Evolutionary conservation across 106 monocot genomes (phyloP), one percentile per base, ranked within the genome.

Genomic region (Allium fistulosum): DNA sequence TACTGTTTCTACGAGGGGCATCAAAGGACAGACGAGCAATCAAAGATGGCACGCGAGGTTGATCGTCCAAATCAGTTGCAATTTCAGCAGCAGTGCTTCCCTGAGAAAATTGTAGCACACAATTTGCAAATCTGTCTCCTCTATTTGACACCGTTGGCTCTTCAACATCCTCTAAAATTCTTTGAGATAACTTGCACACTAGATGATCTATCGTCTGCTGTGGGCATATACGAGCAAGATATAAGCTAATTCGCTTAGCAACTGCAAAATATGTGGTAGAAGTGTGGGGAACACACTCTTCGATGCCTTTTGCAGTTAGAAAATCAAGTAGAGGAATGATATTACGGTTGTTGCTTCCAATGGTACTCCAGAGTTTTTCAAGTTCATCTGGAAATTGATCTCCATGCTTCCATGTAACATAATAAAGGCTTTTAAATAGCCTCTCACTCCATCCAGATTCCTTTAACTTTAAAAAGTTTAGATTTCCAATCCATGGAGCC

Each of bases 331-430:
- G 92, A 5, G 92, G 99, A 76, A 85, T 81, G 46, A 99, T 93
- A 52, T 99, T 99, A 11, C 87, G 64, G 8, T 73, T 82, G 57
- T 99, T 99, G 68, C 84, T 87, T 14, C 90, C 99, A 61, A 99
- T 79, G 18, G 99, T 99, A 75, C 99, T 84, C 99, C 99, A 99
- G 2, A 99, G 81, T 65, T 99, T 99, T 74, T 99, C 99, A 65
- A 99, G 85, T 68, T 99, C 99, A 75, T 99, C 99, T 51, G 99
- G 99, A 72, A 99, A 99, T 65, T 99, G 99, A 92, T 99, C 90
- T 9, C 99, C 99, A 61, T 99, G 99, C 51, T 63, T 78, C 99
- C 93, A 90, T 9, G 99, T 99, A 60, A 99, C 99, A 75, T 99
- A 99, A 67, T 99, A 99, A 61, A 99, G 85, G 60, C 93, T 99